These are phyloP conservation scores for Capsella rubella DNA, from an alignment of 441 rosid species.

Conservation along the genomic window DNA sequence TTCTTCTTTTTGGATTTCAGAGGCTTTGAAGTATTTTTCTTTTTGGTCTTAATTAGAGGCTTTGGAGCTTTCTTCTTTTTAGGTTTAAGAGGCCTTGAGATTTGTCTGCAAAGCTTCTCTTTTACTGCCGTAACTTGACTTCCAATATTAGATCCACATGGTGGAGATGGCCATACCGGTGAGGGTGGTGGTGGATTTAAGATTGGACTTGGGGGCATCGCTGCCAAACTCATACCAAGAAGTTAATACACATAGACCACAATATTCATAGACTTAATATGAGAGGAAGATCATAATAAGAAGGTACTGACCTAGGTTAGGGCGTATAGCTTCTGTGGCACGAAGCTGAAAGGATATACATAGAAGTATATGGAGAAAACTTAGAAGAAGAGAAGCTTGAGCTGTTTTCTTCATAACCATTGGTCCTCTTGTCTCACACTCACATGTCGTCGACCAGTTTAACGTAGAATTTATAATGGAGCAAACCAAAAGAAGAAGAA, in stretches of 20 bases:
- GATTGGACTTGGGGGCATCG: neutral
- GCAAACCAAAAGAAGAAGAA: too few relatives aligned
- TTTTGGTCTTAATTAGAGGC: neutral
- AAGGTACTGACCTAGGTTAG: neutral
- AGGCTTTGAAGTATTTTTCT: neutral
- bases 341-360: neutral
- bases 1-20: neutral
- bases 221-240: neutral
- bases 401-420: neutral
- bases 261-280: neutral
- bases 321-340: neutral
- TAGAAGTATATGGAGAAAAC: neutral
- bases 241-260: neutral
- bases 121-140: neutral
- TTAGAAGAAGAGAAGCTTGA: conserved; percentile 1
- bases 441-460: conserved; percentile 10
- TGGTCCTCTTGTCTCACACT: too few relatives aligned
- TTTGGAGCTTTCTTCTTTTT: too few relatives aligned
- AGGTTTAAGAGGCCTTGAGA: neutral
- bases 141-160: conserved; percentile 28
- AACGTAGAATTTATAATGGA: neutral
- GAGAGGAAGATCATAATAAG: neutral
- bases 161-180: neutral
- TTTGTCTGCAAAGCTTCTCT: neutral
- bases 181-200: neutral